These are phyloP conservation scores for Hericium coralloides DNA, from an alignment of 768 basidiomycete genomes.

Conservation along the genomic window DNA sequence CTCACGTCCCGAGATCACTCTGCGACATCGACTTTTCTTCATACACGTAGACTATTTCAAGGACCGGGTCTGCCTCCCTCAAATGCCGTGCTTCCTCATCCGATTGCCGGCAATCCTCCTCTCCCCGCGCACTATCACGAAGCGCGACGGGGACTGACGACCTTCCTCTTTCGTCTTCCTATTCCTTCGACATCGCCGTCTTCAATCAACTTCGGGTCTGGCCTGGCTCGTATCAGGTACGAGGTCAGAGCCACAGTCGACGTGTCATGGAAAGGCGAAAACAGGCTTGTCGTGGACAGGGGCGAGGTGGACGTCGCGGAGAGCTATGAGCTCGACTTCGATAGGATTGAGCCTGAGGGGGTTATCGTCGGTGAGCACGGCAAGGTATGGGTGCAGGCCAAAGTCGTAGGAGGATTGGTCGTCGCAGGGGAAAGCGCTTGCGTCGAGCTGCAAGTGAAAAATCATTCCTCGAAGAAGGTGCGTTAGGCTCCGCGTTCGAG, in stretches of 20 bases:
- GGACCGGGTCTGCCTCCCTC: conserved; percentile 77
- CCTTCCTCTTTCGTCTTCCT: conserved; percentile 75
- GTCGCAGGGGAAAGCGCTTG: conserved; percentile 64
- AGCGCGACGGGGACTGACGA: conserved; percentile 68
- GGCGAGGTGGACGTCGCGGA: conserved; percentile 60
- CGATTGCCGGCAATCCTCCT: conserved; percentile 45
- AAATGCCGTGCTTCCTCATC: conserved; percentile 67
- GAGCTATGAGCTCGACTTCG: conserved; percentile 27
- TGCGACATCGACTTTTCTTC: conserved; percentile 70
- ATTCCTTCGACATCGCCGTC: conserved; percentile 60
- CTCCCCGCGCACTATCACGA: conserved; percentile 60
- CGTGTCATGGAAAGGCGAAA: conserved; percentile 71
- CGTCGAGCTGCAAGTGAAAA: conserved; percentile 73
- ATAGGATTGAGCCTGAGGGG: conserved; percentile 40
- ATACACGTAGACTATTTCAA: conserved; percentile 65
- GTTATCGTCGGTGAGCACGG: conserved; percentile 70
- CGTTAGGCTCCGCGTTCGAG: conserved; percentile 7
- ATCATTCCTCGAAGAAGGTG: conserved; percentile 76
- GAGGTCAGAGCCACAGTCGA: conserved; percentile 66
- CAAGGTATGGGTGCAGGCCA: conserved; percentile 70
- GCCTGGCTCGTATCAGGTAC: conserved; percentile 61
- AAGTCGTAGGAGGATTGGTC: conserved; percentile 50
- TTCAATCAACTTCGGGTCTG: conserved; percentile 61
- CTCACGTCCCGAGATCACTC: conserved; percentile 71
- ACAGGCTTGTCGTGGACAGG: conserved; percentile 53